Base-by-base conservation (phyloP, 192 early-diverging fungal genomes). In the Irineochytrium annulatum region DNA sequence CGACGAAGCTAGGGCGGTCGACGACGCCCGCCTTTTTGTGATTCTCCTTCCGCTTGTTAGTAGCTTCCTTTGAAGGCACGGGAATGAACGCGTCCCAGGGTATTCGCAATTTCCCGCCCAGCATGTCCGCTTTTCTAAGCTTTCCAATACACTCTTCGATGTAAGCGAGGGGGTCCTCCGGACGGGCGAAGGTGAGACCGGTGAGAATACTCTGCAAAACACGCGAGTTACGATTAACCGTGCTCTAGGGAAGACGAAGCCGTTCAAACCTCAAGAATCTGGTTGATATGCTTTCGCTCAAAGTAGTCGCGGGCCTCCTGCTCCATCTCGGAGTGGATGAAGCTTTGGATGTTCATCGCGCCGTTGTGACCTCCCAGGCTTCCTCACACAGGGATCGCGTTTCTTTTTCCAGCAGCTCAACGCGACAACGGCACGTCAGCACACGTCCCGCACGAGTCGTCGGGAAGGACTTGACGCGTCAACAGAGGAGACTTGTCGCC, bases 131-230 rank as follows among this genome's bases (percentile, higher is more conserved):
- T n/a, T 30, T 33, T 52, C 74, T 67, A 27, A 76, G 64, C 3
- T 67, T 55, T 16, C 69, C 52, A 28, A 81, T 54, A 57, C 79
- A 81, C 37, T 71, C 64, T 51, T 81, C 79, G 53, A 81, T 81
- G 55, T 67, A 81, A 2, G 59, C 60, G 2, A 81, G 67, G n/a
- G 79, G 79, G 49, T 78, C 76, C 29, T 69, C 63, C 2, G 79
- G 79, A 35, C 65, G 53, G 27, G 59, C 60, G 52, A 69, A 78
- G 0, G 72, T 71, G 1, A 81, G 62, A 19, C 79, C 79, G 17
- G 74, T 69, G 11, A 77, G 62, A 30, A 81, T 74, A 54, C 72
- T 68, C 78, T 80, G 49, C 31, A 20, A 35, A 30, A 16, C 39
- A 3, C 11, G 11, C 46, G 24, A 17, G 24, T 22, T 6, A 6